Evolutionary conservation across 345 rosid species (phyloP).

Genomic region (Bretschneidera sinensis): DNA sequence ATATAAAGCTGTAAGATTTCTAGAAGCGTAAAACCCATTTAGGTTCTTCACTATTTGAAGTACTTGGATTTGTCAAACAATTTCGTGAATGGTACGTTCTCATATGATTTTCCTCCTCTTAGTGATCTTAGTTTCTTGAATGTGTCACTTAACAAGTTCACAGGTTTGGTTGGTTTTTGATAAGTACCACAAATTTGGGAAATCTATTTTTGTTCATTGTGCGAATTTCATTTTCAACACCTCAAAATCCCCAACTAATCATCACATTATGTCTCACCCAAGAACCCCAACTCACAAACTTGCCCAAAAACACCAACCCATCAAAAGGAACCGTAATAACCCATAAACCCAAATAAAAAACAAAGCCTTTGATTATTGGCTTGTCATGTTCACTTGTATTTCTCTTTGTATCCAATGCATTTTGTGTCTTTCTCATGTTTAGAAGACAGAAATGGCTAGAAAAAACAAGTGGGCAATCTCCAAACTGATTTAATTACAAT

Average conservation of each 20-base stretch:
- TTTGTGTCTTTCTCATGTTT: constrained; percentile 19
- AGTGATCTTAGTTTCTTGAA: constrained; percentile 48
- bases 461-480: constrained; percentile 90
- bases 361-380: constrained; percentile 33
- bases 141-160: constrained; percentile 64
- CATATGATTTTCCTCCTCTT: constrained; percentile 68
- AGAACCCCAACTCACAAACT: constrained; percentile 16
- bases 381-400: constrained; percentile 41
- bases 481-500: constrained; percentile 49
- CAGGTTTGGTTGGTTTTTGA: constrained; percentile 43
- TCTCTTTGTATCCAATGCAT: constrained; percentile 22
- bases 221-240: constrained; percentile 39
- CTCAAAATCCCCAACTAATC: constrained; percentile 32
- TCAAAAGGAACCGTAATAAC: constrained; percentile 13
- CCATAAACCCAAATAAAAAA: constrained; percentile 22
- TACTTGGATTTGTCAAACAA: constrained; percentile 73
- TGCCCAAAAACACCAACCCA: constrained; percentile 7
- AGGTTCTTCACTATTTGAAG: constrained; percentile 42
- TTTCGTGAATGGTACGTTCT: constrained; percentile 61
- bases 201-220: constrained; percentile 54
- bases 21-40: constrained; percentile 42
- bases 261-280: constrained; percentile 12
- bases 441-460: constrained; percentile 33
- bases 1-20: constrained; percentile 65
- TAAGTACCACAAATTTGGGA: constrained; percentile 48